Evolutionary conservation across 2,329 filamentous ascomycete species (phyloP).

Genomic region (Colletotrichum zoysiae): DNA sequence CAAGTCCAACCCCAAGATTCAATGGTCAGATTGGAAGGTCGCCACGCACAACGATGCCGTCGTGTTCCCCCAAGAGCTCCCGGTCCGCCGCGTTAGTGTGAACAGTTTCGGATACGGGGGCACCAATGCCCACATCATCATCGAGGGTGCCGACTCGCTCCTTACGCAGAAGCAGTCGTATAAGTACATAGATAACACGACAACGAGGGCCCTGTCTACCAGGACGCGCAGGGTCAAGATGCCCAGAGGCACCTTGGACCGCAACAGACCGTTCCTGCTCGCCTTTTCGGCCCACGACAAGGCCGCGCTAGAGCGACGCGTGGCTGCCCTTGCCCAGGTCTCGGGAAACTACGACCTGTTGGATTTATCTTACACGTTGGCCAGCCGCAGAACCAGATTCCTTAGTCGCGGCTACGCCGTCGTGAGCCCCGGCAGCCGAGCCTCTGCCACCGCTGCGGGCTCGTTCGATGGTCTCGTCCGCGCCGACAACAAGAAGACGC

Average conservation of each 20-base stretch:
- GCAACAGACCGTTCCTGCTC: conserved; percentile 11
- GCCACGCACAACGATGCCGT: conserved; percentile 8
- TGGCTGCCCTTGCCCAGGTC: neutral
- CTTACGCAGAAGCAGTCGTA: neutral
- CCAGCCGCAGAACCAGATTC: neutral
- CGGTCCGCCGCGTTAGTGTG: conserved; percentile 30
- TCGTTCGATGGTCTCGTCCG: neutral
- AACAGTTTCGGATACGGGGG: conserved; percentile 40
- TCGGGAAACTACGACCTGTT: neutral
- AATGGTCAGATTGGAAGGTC: conserved; percentile 14
- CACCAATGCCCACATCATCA: conserved; percentile 30
- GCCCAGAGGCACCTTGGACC: neutral
- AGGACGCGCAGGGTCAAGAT: neutral
- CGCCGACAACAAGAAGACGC: conserved; percentile 15
- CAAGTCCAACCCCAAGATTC: conserved; percentile 45
- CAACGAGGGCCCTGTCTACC: neutral
- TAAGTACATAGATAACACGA: neutral
- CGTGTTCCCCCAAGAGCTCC: neutral
- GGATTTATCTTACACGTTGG: neutral
- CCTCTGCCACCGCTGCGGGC: neutral
- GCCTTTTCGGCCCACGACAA: conserved; percentile 7
- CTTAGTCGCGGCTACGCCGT: neutral
- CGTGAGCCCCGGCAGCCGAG: neutral
- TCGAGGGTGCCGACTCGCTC: conserved; percentile 11
- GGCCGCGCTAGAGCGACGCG: neutral